Evolutionary conservation across 345 rosid genomes (phyloP).

Genomic region (Xanthoceras sorbifolium): DNA sequence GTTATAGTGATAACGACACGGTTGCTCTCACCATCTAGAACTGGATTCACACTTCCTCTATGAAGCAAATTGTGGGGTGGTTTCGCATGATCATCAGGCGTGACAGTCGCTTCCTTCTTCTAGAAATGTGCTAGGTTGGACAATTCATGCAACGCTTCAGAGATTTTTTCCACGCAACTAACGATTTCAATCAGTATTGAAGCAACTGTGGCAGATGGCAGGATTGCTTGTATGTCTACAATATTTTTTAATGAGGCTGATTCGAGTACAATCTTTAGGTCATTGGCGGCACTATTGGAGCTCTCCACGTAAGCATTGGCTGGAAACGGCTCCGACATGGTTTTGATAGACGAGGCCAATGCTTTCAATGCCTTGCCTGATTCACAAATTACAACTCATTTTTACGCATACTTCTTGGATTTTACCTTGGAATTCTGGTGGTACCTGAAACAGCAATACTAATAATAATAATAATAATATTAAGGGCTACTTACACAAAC

Average conservation of each 20-base stretch:
- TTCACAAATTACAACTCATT: conserved; percentile 48
- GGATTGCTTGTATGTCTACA: conserved; percentile 42
- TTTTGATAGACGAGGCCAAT: conserved; percentile 53
- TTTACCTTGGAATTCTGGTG: conserved; percentile 41
- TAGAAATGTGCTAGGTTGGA: conserved; percentile 57
- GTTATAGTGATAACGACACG: conserved; percentile 45
- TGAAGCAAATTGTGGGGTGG: conserved; percentile 51
- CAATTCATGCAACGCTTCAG: conserved; percentile 52
- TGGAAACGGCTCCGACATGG: conserved; percentile 44
- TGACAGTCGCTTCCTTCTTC: conserved; percentile 34
- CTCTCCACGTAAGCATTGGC: conserved; percentile 47
- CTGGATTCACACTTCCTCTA: conserved; percentile 57
- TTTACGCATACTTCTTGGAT: conserved; percentile 48
- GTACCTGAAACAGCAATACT: conserved; percentile 41
- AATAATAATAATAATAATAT: background rate
- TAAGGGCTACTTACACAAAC: too few relatives aligned
- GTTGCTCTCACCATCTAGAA: conserved; percentile 31
- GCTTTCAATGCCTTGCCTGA: conserved; percentile 57
- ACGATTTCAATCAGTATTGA: conserved; percentile 59
- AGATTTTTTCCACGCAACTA: conserved; percentile 48
- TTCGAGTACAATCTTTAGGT: conserved; percentile 44
- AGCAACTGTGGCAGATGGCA: conserved; percentile 59
- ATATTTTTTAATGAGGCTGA: conserved; percentile 29
- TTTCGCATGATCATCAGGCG: conserved; percentile 36
- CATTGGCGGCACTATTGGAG: conserved; percentile 49